Base-by-base conservation (phyloP, 2,329 filamentous ascomycete genomes). In the Coniochaeta ligniaria region DNA sequence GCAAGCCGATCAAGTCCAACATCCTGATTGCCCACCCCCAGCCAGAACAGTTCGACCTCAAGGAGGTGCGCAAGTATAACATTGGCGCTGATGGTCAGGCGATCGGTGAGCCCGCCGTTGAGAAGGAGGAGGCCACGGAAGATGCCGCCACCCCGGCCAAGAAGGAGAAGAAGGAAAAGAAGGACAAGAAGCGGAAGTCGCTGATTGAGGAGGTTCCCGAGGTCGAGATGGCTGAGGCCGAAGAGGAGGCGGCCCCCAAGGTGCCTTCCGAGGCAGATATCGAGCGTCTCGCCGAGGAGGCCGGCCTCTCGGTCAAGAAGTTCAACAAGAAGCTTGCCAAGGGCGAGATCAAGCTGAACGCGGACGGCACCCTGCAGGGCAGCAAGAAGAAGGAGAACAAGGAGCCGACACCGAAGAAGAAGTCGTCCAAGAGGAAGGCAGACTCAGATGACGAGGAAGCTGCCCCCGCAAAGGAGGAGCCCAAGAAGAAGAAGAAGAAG, bases 31-130 rank as follows among this genome's bases (percentile, higher is more conserved):
- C 78, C 8, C 73, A 78, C 43, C 76, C 79, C 47, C 77, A 82
- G 33, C 84, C 87, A 61, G 86, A 87, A 68, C 96, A 96, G 77
- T 96, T 91, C 83, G 90, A 93, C 65, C 82, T 99, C 70, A 96
- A 96, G 78, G 92, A 97, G 75, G 90, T 90, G 12, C 85, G 91
- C 72, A 95, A 94, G 76, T 99, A 99, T 83, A 98, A 98, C 75
- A 83, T 86, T 57, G 93, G 98, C 72, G 95, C 92, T 59, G 95
- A 99, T 75, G 94, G 92, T 64, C 79, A 97, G 58, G 22, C 47
- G 3, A 22, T 14, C 22, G 84, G 91, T 68, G 88, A 89, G 66
- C 81, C 84, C 16, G 82, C 87, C 43, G 81, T 80, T 31, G 71
- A 73, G 66, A 75, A 76, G 57, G 70, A 69, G 60, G 70, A 22